These are phyloP conservation scores for Lachnellula cervina DNA, from an alignment of 2,329 filamentous ascomycete species.

Conservation along the genomic window DNA sequence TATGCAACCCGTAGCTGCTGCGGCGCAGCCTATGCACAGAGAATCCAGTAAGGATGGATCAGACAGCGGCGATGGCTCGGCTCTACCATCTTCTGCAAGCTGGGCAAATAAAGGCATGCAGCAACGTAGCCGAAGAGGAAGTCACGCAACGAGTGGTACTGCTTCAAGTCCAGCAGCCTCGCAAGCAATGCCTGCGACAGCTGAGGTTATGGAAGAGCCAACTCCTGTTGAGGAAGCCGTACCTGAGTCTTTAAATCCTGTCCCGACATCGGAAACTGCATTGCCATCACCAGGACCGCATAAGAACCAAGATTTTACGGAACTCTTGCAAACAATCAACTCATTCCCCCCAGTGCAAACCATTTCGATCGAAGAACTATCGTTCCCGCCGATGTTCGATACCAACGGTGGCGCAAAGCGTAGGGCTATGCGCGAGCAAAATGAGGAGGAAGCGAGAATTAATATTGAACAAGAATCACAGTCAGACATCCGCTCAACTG, in stretches of 20 bases:
- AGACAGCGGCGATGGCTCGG: slow-evolving; percentile 73
- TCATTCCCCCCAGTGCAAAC: slow-evolving; percentile 18
- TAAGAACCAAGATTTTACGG: slow-evolving; percentile 31
- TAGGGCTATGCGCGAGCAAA: slow-evolving; percentile 67
- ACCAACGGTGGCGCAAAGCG: slow-evolving; percentile 76
- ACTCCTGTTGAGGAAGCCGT: slow-evolving; percentile 10
- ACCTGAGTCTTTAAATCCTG: slow-evolving; percentile 3
- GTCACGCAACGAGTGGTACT: slow-evolving; percentile 74
- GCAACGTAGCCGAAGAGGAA: slow-evolving; percentile 64
- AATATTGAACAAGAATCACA: slow-evolving; percentile 51
- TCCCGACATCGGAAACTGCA: slow-evolving; percentile 7
- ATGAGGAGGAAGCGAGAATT: slow-evolving; percentile 54
- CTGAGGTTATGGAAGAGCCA: slow-evolving; percentile 45
- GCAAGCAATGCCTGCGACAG: slow-evolving; percentile 48
- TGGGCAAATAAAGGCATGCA: slow-evolving; percentile 74
- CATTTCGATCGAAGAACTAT: slow-evolving; percentile 37
- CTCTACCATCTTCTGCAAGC: slow-evolving; percentile 87
- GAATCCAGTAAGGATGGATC: slow-evolving; percentile 75
- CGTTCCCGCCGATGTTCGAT: slow-evolving; percentile 74
- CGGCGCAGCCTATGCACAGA: slow-evolving; percentile 63
- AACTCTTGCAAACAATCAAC: slow-evolving; percentile 42
- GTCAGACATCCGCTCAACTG: slow-evolving; percentile 43
- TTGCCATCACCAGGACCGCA: slow-evolving; percentile 14
- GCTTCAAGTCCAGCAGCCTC: slow-evolving; percentile 78
- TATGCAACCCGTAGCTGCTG: slow-evolving; percentile 31